Base-by-base conservation (phyloP, 2,329 filamentous ascomycete genomes). In the Coleophoma cylindrospora region DNA sequence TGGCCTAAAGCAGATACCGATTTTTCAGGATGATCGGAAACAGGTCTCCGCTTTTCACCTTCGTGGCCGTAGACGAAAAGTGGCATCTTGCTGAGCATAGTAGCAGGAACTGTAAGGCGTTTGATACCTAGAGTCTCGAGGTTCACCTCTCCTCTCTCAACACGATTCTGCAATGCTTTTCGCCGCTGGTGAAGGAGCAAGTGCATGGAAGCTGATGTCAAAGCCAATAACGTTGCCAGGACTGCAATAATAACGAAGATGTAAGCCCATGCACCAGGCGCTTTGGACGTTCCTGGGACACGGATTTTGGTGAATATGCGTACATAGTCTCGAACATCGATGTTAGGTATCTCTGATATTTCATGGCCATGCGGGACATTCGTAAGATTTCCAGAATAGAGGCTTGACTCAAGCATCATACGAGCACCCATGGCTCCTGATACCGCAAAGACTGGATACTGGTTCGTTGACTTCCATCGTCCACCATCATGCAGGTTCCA, bases 81-180 rank as follows among this genome's bases (percentile, higher is more conserved):
- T 1, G 91, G 89, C 61, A 96, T 86, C 17, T 78, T 77, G 44
- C 87, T 77, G 21, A 97, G 76, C 37, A 90, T 74, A 9, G 82
- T 71, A 43, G 77, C 72, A 1, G 92, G 90, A 0, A 96, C 88
- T 2, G 81, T 89, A 21, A 96, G 70, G 13, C 87, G 80, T 63
- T 89, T 92, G 58, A 96, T 89, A 2, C 91, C 91, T 57, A 96
- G 77, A 3, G 83, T 83, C 67, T 96, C 91, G 3, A 96, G 74
- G 62, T 96, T 89, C 17, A 95, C 84, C 58, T 96, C 87, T 47
- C 92, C 91, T 8, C 75, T 76, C 51, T 81, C 76, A 14, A 96
- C 85, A 12, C 91, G 82, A 44, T 81, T 78, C 46, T 82, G 81
- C 11, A 97, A 72, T 1, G 75, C 75, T 21, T 76, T 75, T 9